These are phyloP conservation scores for Ochromonas danica DNA, from an alignment of 108 stramenopile species.

Conservation along the genomic window DNA sequence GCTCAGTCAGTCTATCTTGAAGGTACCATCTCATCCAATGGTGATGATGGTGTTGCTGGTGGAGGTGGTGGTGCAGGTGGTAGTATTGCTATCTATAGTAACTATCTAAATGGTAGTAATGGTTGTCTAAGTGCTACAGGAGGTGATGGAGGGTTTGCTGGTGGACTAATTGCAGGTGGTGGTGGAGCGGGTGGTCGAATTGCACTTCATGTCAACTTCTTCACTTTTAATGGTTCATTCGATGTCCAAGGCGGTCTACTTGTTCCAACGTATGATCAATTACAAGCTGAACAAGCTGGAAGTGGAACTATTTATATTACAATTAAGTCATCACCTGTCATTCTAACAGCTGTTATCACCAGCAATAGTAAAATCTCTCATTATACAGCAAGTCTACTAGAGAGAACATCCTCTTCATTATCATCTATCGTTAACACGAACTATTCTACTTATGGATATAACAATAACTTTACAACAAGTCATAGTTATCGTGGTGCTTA, in stretches of 20 bases:
- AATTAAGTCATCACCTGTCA: background rate
- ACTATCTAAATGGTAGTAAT: background rate
- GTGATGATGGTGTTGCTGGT: constrained; percentile 27
- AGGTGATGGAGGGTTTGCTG: constrained; percentile 29
- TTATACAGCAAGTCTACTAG: background rate
- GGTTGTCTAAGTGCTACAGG: background rate
- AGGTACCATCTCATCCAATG: background rate
- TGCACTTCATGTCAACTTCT: background rate
- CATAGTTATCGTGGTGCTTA: background rate
- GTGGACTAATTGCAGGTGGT: constrained; percentile 21
- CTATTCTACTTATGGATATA: background rate
- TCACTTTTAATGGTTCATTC: background rate
- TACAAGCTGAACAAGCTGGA: constrained; percentile 1
- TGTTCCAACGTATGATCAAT: constrained; percentile 16
- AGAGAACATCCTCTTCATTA: background rate
- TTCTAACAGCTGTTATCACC: background rate
- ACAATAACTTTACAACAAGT: background rate
- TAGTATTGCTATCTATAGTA: constrained; percentile 22
- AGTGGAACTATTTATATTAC: constrained; percentile 4
- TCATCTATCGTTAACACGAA: background rate
- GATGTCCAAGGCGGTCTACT: background rate
- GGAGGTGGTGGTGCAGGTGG: constrained; percentile 33
- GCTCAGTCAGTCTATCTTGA: background rate
- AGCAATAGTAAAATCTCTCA: background rate
- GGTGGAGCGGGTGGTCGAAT: constrained; percentile 33